Evolutionary conservation across 495 filamentous ascomycete genomes (phyloP).

Genomic region (Lasiosphaeria hispida): DNA sequence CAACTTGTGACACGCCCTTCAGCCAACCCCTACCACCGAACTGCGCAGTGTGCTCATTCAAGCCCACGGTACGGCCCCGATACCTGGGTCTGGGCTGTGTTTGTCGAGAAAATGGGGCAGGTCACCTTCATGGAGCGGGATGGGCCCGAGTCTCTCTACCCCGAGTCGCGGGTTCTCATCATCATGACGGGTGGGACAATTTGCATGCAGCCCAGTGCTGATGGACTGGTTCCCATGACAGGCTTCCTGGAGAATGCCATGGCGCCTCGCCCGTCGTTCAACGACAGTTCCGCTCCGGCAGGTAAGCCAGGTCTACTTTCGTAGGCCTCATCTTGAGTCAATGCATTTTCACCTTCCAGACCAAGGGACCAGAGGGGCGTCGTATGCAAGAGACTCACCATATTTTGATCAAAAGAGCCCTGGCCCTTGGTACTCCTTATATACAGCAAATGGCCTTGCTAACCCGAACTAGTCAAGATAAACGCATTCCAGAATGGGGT

Average conservation of each 20-base stretch:
- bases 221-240: constrained; percentile 66
- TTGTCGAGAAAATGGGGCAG: constrained; percentile 24
- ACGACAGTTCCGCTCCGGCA: constrained; percentile 63
- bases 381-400: no score
- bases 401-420: no score
- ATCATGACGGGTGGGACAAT: constrained; percentile 97
- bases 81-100: background rate
- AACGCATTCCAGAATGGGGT: constrained; percentile 41
- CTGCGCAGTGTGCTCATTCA: no score
- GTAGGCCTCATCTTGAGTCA: no score
- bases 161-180: constrained; percentile 79
- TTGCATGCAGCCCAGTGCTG: constrained; percentile 76
- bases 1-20: background rate
- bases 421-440: background rate
- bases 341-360: no score
- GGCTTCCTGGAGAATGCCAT: constrained; percentile 84
- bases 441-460: constrained; percentile 4
- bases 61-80: background rate
- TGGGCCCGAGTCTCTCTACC: constrained; percentile 35
- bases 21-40: background rate
- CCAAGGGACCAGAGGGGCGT: no score
- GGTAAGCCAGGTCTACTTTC: constrained; percentile 8
- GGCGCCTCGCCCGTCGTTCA: constrained; percentile 81
- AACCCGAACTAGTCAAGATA: constrained; percentile 29
- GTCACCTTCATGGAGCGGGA: constrained; percentile 25